Base-by-base conservation (phyloP, 2,329 filamentous ascomycete species). In the Ophiostoma himal-ulmi region DNA sequence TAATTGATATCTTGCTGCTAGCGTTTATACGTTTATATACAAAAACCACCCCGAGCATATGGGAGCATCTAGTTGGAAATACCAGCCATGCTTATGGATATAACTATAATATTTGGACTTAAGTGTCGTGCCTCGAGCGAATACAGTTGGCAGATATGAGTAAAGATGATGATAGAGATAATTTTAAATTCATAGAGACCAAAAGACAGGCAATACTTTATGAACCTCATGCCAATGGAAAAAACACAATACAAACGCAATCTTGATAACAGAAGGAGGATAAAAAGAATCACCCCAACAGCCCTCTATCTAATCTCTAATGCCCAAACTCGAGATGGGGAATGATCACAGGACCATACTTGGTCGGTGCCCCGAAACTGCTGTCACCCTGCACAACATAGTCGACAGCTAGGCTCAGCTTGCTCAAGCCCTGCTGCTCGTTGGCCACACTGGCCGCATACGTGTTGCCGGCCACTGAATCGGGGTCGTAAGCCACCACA, bases 321-420 rank as follows among this genome's bases (percentile, higher is more conserved):
- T 87, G 82, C 26, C 91, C 91, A 81, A 88, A 90, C 79, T 94
- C 91, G 73, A 94, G 80, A 80, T 90, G 93, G 54, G 95, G 95
- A 75, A 99, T 89, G 80, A 98, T 94, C 20, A 99, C 95, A 13
- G 95, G 95, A 0, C 95, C 95, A 78, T 97, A 99, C 82, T 99
- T 99, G 75, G 95, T 94, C 67, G 95, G 92, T 74, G 86, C 69
- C 5, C 68, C 57, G 79, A 91, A 94, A 0, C 34, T 65, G 62
- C 88, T 86, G 75, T 97, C 94, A 1, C 92, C 93, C 80, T 99
- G 95, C 30, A 99, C 94, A 79, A 99, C 92, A 78, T 97, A 99
- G 79, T 99, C 95, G 1, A 96, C 92, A 1, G 94, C 95, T 64
- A 99, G 82, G 80, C 92, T 97, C 76, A 99, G 78, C 82, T 89